Base-by-base conservation (phyloP, 345 rosid species). In the Jatropha curcas region DNA sequence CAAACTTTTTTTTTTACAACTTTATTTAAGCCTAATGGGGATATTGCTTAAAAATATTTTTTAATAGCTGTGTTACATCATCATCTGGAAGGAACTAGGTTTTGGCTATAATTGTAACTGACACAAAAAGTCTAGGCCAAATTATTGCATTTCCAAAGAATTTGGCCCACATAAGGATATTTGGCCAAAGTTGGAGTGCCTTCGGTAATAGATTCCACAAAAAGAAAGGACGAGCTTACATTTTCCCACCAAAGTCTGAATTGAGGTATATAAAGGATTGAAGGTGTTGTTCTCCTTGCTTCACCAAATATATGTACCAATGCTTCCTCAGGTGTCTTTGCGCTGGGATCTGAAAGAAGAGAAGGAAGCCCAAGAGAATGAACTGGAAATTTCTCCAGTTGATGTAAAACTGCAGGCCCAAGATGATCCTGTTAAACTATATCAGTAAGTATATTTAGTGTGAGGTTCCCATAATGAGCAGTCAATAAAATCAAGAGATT, bases 261-360 rank as follows among this genome's bases (percentile, higher is more conserved):
- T 76, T 92, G 94, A 8, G 98, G 92, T 75, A 95, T 82, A 72
- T 95, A 92, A 71, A 95, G 92, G 74, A 95, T 87, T 28, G 99
- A 95, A 31, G 99, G 98, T 57, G 94, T 95, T 5, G 93, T 86
- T 88, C 97, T 91, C 84, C 98, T 88, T 43, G 99, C 98, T 91
- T 95, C 99, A 51, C 94, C 88, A 86, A 95, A 95, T 82, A 95
- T 90, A 82, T 95, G 99, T 58, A 95, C 99, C 85, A 95, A 65
- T 30, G 99, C 99, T 84, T 95, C 99, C 83, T 95, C 99, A 10
- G 99, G 96, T 48, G 97, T 92, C 88, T 95, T 95, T 68, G 99
- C 99, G 71, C 99, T 86, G 71, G 98, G 99, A 88, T 95, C 99
- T 20, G 97, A 95, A 74, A 95, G 97, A 73, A 95, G 97, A 76